Base-by-base conservation (phyloP, 2,329 filamentous ascomycete species). In the Macrophomina phaseolina region DNA sequence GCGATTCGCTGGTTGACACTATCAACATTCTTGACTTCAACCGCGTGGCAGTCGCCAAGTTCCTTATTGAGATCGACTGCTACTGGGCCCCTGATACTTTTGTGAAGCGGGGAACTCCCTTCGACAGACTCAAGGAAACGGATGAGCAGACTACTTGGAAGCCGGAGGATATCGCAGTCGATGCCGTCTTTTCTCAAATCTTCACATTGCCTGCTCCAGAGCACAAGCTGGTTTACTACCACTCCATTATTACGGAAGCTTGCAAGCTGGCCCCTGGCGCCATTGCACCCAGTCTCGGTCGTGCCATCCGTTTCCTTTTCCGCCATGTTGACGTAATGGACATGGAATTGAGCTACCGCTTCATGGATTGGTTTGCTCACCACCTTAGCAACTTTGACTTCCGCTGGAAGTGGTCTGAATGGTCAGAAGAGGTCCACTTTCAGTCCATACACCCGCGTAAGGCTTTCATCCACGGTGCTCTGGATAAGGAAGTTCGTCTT, bases 361-460 rank as follows among this genome's bases (percentile, higher is more conserved):
- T 98, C 80, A 84, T 97, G 76, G 94, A 98, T 77, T 99, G 95
- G 95, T 99, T 99, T 76, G 88, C 94, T 18, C 95, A 99, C 78
- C 95, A 99, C 81, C 82, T 99, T 71, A 97, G 94, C 81, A 99
- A 99, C 81, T 99, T 99, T 76, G 95, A 97, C 64, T 99, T 98
- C 77, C 95, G 95, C 9, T 99, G 95, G 95, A 98, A 98, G 80
- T 99, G 95, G 95, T 90, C 91, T 16, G 95, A 99, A 81, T 99
- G 87, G 87, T 86, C 91, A 56, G 92, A 94, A 16, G 93, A 98
- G 76, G 89, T 97, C 16, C 85, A 88, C 51, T 85, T 96, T 32
- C 87, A 92, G 0, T 84, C 90, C 68, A 81, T 95, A 40, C 89
- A 97, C 76, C 94, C 95, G 1, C 91, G 90, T 81, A 97, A 97